Percentiles rank a stretch among this genome's conserved stretches.
These are phyloP conservation scores for Tritrichomonas foetus DNA, from an alignment of 208 protist genomes.

Conservation along the genomic window DNA sequence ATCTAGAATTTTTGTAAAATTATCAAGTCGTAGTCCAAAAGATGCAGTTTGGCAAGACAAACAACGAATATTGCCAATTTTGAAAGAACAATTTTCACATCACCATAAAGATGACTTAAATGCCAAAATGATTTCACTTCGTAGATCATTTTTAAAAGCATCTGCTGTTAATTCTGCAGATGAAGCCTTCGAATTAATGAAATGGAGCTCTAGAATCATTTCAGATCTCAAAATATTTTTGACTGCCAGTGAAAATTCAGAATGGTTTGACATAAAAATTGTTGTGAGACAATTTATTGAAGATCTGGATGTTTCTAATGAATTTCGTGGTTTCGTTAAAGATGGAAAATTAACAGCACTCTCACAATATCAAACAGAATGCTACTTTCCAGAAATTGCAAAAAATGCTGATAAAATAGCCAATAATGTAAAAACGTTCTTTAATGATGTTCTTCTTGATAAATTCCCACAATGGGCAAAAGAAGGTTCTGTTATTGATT, in stretches of 20 bases:
- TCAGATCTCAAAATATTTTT: neutral
- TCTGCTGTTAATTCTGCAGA: neutral
- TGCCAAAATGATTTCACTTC: neutral
- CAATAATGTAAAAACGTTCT: neutral
- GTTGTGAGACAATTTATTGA: neutral
- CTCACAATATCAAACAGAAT: neutral
- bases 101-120: neutral
- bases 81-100: neutral
- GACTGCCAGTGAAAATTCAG: neutral
- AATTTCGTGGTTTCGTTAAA: neutral
- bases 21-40: neutral
- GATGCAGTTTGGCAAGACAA: neutral
- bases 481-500: neutral
- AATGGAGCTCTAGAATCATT: neutral
- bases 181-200: neutral
- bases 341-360: neutral
- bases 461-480: neutral
- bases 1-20: neutral
- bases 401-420: neutral
- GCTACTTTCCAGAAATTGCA: neutral
- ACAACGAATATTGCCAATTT: neutral
- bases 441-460: neutral
- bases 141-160: neutral
- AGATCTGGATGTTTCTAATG: neutral
- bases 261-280: neutral